phyloP scores from a whole-genome alignment of 2,329 filamentous ascomycete species.

The Verticillium tricorpus region DNA sequence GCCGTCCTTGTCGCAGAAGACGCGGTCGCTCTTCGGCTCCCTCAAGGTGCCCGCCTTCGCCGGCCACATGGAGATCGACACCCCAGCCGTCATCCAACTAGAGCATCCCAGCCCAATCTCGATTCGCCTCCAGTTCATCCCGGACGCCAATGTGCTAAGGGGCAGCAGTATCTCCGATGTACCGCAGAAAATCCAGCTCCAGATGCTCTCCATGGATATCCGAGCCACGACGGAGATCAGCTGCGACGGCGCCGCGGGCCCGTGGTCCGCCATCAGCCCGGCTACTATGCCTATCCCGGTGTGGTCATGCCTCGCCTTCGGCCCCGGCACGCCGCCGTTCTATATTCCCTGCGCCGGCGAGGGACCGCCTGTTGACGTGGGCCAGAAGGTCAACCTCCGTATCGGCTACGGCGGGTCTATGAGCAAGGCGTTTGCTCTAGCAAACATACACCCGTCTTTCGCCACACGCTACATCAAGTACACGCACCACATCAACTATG shows the following conservation, averaged over 20 bases:
- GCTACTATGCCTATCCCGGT: background rate
- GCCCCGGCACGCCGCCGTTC: background rate
- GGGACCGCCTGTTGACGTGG: background rate
- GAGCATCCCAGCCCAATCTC: slow-evolving; percentile 18
- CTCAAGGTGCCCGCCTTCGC: slow-evolving; percentile 25
- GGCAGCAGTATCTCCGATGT: slow-evolving; percentile 10
- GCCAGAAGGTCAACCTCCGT: background rate
- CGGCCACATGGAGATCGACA: slow-evolving; percentile 20
- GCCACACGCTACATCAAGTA: background rate
- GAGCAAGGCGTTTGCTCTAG: background rate
- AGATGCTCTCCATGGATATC: slow-evolving; percentile 12
- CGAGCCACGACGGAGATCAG: slow-evolving; percentile 9
- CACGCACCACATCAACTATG: background rate
- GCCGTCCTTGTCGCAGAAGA: slow-evolving; percentile 27
- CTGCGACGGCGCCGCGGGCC: slow-evolving; percentile 6
- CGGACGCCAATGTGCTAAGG: slow-evolving; percentile 7
- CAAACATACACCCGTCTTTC: background rate
- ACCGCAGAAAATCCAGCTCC: slow-evolving; percentile 11
- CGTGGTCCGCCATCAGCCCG: background rate
- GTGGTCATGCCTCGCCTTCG: background rate
- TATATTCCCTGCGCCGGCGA: slow-evolving; percentile 3
- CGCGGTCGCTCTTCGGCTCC: slow-evolving; percentile 23
- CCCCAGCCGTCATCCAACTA: slow-evolving; percentile 25
- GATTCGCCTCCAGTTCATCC: slow-evolving; percentile 11
- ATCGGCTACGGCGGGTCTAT: background rate